These are phyloP conservation scores for Raddia distichophylla DNA, from an alignment of 176 grass and related monocot genomes.

Conservation along the genomic window DNA sequence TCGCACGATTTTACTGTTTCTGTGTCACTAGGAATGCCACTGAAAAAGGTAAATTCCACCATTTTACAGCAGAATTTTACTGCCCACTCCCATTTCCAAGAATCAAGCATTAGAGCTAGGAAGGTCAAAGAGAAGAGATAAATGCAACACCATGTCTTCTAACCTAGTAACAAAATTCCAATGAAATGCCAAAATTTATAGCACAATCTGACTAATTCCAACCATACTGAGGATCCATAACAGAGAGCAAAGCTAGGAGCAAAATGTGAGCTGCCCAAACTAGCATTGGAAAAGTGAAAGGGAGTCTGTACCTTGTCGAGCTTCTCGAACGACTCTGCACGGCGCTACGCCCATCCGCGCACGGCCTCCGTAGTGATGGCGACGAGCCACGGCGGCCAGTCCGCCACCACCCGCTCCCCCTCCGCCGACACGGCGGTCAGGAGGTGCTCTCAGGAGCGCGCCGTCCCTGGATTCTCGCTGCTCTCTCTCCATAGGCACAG, in stretches of 20 bases:
- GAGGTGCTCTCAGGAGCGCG: too few relatives aligned
- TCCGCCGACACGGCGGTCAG: too few relatives aligned
- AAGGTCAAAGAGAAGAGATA: background rate
- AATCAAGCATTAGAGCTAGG: background rate
- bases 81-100: background rate
- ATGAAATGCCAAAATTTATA: background rate
- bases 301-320: conserved; percentile 78
- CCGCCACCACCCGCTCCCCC: conserved; percentile 85
- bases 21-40: background rate
- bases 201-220: background rate
- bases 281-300: conserved; percentile 1
- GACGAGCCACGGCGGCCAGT: conserved; percentile 93
- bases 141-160: background rate
- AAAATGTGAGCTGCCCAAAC: conserved; percentile 24
- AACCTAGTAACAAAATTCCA: background rate
- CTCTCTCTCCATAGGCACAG: too few relatives aligned
- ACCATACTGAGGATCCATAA: background rate
- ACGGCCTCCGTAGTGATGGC: conserved; percentile 86
- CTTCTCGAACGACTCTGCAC: conserved; percentile 98
- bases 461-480: too few relatives aligned
- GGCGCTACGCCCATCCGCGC: conserved; percentile 89
- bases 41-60: conserved; percentile 9
- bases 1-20: background rate
- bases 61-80: conserved; percentile 21
- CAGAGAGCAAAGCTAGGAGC: conserved; percentile 5